phyloP scores from a whole-genome alignment of 2,329 filamentous ascomycete species.

The Xylaria sp. region DNA sequence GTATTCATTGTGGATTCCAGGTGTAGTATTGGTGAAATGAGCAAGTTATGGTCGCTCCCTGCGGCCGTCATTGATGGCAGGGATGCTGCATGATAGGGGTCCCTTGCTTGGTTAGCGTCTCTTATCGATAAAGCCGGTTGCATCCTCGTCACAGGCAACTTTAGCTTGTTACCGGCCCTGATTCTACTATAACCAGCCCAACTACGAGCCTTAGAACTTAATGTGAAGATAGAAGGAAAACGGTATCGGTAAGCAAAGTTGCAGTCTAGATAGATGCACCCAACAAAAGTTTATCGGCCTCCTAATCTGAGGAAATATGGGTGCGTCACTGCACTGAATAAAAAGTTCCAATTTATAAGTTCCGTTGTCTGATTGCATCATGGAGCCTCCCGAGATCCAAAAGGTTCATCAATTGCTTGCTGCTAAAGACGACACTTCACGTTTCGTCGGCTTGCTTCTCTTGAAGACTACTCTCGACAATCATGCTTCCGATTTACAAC shows the following conservation, averaged over 20 bases:
- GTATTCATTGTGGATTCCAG: slow-evolving; percentile 1
- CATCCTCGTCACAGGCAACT: background rate
- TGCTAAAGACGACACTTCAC: slow-evolving; percentile 72
- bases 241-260: background rate
- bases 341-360: background rate
- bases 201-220: background rate
- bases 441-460: slow-evolving; percentile 74
- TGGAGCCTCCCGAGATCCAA: slow-evolving; percentile 47
- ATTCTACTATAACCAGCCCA: slow-evolving; percentile 7
- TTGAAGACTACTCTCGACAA: slow-evolving; percentile 74
- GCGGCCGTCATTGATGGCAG: slow-evolving; percentile 15
- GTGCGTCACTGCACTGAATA: background rate
- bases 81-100: slow-evolving; percentile 25
- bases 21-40: background rate
- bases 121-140: slow-evolving; percentile 25
- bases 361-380: slow-evolving; percentile 1
- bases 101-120: background rate
- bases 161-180: slow-evolving; percentile 5
- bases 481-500: slow-evolving; percentile 58
- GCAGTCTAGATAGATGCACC: background rate
- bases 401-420: slow-evolving; percentile 66
- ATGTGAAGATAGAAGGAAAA: background rate
- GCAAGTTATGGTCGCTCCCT: background rate
- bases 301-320: background rate
- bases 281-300: background rate